Conservation (phyloP, 176 grass and related monocot species). For the Rhynchospora breviuscula region DNA sequence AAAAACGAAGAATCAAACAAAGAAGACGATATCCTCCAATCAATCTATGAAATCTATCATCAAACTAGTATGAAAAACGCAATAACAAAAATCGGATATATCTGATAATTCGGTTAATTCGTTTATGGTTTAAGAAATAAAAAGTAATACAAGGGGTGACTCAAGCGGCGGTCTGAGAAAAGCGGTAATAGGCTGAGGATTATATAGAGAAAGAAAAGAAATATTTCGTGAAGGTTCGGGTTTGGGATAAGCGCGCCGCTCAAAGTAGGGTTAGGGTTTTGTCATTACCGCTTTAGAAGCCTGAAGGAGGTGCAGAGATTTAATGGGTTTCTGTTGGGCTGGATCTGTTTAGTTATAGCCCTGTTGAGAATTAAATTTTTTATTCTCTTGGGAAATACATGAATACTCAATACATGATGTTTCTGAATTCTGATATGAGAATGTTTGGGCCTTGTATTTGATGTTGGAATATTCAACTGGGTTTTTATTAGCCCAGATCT, state of each 20-base stretch:
- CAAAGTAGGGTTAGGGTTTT: not conserved
- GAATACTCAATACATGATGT: too few species aligned
- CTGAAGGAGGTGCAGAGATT: not conserved
- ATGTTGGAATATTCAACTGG: not conserved
- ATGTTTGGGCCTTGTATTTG: not conserved
- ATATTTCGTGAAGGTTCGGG: not conserved
- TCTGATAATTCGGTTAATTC: too few species aligned
- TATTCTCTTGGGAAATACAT: too few species aligned
- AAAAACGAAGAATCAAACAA: not conserved
- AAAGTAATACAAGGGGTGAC: not conserved
- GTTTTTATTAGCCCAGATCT: not conserved
- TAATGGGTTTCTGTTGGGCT: not conserved
- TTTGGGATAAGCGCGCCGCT: not conserved
- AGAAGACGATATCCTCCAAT: not conserved
- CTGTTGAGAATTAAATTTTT: too few species aligned
- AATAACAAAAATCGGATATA: too few species aligned
- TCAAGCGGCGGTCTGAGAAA: not conserved
- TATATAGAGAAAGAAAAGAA: not conserved
- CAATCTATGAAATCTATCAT: too few species aligned
- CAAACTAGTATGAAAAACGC: too few species aligned
- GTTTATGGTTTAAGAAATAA: too few species aligned
- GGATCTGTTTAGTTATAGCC: not conserved
- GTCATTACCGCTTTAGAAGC: too few species aligned
- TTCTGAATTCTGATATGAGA: too few species aligned
- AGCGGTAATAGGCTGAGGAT: not conserved